phyloP scores from a whole-genome alignment of 2,329 filamentous ascomycete genomes.

The Colletotrichum sp. region DNA sequence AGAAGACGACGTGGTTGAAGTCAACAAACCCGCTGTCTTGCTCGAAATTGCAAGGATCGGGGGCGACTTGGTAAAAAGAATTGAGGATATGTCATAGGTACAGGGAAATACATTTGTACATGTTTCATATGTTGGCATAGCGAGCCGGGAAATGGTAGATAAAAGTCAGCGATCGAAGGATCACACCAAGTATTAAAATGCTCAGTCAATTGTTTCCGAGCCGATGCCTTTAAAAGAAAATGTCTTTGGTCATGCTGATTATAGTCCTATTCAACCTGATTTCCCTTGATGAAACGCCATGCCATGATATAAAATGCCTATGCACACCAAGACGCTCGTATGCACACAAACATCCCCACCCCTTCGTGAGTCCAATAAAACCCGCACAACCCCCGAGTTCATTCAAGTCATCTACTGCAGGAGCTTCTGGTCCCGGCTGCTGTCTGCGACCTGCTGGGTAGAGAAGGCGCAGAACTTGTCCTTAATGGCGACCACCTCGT shows the following conservation, averaged over 20 bases:
- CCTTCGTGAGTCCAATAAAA: neutral
- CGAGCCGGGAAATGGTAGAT: neutral
- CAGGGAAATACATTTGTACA: neutral
- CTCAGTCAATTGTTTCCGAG: neutral
- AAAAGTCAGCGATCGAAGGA: neutral
- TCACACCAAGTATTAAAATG: neutral
- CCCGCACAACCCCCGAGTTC: neutral
- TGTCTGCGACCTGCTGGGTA: conserved; percentile 63
- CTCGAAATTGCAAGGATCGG: conserved; percentile 75
- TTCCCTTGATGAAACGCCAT: conserved; percentile 28
- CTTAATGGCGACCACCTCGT: conserved; percentile 96
- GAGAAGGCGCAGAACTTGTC: conserved; percentile 91
- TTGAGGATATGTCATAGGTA: conserved; percentile 52
- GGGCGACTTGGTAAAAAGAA: conserved; percentile 69
- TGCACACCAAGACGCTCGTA: conserved; percentile 19
- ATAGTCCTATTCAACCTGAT: conserved; percentile 17
- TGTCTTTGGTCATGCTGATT: conserved; percentile 10
- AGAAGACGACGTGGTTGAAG: conserved; percentile 55
- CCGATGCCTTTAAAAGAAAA: conserved; percentile 3
- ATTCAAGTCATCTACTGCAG: conserved; percentile 13
- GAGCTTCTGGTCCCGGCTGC: conserved; percentile 48
- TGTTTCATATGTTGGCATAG: neutral
- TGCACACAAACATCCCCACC: conserved; percentile 4
- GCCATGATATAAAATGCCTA: conserved; percentile 44
- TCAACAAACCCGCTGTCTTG: conserved; percentile 72